Percentiles rank a stretch among this genome's conserved stretches.
Conservation (phyloP, 2,329 filamentous ascomycete genomes). For the Cytospora chrysosperma region DNA sequence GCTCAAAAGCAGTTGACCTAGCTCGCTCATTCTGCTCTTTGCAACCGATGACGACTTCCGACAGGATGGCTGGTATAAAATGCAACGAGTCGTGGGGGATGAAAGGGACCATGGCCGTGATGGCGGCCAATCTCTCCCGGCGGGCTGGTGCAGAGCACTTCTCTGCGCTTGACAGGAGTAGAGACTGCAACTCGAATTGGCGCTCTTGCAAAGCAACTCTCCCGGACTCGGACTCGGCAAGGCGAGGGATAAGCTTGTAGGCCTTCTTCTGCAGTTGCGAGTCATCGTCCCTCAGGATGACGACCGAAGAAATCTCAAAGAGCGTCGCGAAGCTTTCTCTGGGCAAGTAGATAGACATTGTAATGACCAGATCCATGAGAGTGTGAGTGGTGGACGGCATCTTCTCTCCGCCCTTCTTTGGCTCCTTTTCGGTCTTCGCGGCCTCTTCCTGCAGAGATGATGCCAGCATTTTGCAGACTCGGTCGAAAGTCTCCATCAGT, state of each 20-base stretch:
- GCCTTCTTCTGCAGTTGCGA: constrained; percentile 98
- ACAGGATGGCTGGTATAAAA: constrained; percentile 88
- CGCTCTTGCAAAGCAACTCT: constrained; percentile 73
- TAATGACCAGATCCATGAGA: constrained; percentile 94
- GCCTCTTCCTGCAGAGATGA: constrained; percentile 58
- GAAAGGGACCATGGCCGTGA: constrained; percentile 76
- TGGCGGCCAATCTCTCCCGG: constrained; percentile 80
- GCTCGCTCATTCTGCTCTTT: constrained; percentile 98
- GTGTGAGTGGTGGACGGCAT: constrained; percentile 94
- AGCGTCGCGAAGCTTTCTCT: constrained; percentile 79
- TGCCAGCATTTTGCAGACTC: constrained; percentile 82
- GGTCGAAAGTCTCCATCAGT: constrained; percentile 82
- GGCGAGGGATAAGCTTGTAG: constrained; percentile 92
- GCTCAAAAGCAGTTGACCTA: constrained; percentile 81
- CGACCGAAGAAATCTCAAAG: constrained; percentile 81
- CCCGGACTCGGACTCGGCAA: constrained; percentile 78
- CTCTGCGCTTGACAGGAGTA: constrained; percentile 76
- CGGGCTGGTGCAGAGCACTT: constrained; percentile 85
- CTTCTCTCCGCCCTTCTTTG: constrained; percentile 64
- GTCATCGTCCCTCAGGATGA: constrained; percentile 79
- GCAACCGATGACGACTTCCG: constrained; percentile 92
- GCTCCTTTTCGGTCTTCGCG: constrained; percentile 57
- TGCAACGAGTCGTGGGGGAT: constrained; percentile 77
- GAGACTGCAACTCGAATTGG: constrained; percentile 73
- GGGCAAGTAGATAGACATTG: constrained; percentile 90